A percentile compares a stretch with the other conserved stretches of the same genome.
Evolutionary conservation across 2,329 filamentous ascomycete genomes (phyloP).

Genomic region (Fusarium succisae): DNA sequence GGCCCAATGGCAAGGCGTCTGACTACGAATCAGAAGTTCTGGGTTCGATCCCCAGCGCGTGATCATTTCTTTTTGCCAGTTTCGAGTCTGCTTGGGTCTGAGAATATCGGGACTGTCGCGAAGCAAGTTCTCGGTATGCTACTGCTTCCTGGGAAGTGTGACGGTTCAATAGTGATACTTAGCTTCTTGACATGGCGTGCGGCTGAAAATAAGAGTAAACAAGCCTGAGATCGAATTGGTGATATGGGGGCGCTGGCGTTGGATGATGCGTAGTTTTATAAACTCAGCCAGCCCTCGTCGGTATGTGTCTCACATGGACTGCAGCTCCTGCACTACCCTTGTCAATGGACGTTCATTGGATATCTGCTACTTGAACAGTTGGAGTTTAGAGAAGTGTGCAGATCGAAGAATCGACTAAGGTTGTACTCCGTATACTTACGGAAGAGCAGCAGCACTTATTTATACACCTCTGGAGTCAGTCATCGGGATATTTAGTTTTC

Average conservation of each 20-base stretch:
- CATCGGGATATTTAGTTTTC: too few relatives aligned
- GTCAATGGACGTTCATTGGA: not conserved
- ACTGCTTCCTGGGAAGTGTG: not conserved
- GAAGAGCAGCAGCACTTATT: too few relatives aligned
- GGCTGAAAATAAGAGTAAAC: not conserved
- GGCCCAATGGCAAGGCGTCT: constrained; percentile 45
- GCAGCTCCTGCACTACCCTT: constrained; percentile 16
- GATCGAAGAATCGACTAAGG: not conserved
- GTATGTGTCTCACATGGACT: constrained; percentile 26
- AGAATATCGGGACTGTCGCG: not conserved
- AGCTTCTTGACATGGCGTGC: not conserved
- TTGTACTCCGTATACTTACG: not conserved
- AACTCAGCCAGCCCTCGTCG: not conserved
- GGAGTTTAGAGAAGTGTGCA: not conserved
- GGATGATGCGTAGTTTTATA: not conserved
- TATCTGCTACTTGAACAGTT: not conserved
- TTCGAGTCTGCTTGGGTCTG: not conserved
- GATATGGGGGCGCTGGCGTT: not conserved
- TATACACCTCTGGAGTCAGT: too few relatives aligned
- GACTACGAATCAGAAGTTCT: constrained; percentile 48
- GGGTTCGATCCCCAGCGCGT: constrained; percentile 44
- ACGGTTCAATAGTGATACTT: not conserved
- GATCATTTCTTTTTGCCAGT: constrained; percentile 28
- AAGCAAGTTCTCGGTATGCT: not conserved
- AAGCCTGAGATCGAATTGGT: not conserved